Conservation (phyloP, 2,329 filamentous ascomycete genomes). For the Elsinoe perseae region DNA sequence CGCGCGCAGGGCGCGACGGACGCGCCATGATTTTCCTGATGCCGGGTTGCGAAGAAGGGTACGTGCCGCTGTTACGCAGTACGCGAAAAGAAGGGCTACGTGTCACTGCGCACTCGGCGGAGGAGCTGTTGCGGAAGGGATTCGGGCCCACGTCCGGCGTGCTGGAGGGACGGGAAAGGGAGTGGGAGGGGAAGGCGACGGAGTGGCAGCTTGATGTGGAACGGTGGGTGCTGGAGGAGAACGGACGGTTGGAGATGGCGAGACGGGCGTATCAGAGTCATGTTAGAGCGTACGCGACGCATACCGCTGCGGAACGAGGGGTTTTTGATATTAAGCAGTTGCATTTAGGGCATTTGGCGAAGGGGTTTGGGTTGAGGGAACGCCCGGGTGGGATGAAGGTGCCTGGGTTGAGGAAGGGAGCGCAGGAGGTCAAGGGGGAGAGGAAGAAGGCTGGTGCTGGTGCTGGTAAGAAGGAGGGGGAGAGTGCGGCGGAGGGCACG, state of each 20-base stretch:
- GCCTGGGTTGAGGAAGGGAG: slow-evolving; percentile 43
- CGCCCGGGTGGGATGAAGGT: slow-evolving; percentile 69
- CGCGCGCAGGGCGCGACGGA: slow-evolving; percentile 81
- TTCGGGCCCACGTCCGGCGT: slow-evolving; percentile 40
- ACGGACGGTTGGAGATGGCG: slow-evolving; percentile 68
- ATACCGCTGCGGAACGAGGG: slow-evolving; percentile 72
- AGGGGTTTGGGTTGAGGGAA: slow-evolving; percentile 85
- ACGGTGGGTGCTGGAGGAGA: slow-evolving; percentile 56
- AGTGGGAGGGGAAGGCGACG: slow-evolving; percentile 60
- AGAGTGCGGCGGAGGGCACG: slow-evolving; percentile 23
- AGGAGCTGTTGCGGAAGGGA: slow-evolving; percentile 60
- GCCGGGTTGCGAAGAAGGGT: slow-evolving; percentile 86
- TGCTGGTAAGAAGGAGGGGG: slow-evolving; percentile 27
- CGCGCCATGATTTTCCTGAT: slow-evolving; percentile 83
- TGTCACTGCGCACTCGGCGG: slow-evolving; percentile 49
- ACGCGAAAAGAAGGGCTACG: slow-evolving; percentile 55
- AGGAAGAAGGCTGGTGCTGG: slow-evolving; percentile 30
- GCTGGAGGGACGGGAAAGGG: slow-evolving; percentile 31
- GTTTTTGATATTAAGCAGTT: slow-evolving; percentile 89
- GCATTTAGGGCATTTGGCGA: slow-evolving; percentile 87
- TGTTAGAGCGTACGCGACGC: slow-evolving; percentile 89
- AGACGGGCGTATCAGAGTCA: slow-evolving; percentile 85
- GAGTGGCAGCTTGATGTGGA: slow-evolving; percentile 60
- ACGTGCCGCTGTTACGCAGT: slow-evolving; percentile 69
- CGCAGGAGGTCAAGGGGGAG: slow-evolving; percentile 40